These are phyloP conservation scores for Magnaporthiopsis poae DNA, from an alignment of 2,329 filamentous ascomycete species.

Conservation along the genomic window DNA sequence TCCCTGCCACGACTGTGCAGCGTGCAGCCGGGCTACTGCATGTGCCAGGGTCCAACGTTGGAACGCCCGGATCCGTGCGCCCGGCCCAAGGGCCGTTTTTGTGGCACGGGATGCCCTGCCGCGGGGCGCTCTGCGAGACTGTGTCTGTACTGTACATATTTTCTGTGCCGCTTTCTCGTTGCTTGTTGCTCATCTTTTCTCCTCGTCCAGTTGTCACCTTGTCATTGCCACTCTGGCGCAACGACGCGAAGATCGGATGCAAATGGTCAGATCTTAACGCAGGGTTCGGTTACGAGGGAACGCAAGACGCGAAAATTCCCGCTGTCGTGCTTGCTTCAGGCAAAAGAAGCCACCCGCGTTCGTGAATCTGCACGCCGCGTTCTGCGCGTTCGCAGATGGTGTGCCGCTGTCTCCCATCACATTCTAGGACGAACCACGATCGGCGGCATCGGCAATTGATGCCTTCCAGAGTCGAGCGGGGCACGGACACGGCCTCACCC, in stretches of 20 bases:
- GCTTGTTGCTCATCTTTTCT: background rate
- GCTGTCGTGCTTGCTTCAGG: no score
- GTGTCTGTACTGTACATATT: background rate
- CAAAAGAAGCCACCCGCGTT: no score
- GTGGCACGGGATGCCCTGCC: background rate
- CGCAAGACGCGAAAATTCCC: no score
- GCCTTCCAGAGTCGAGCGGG: background rate
- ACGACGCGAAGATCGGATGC: no score
- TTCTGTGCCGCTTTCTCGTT: background rate
- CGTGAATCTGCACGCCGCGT: background rate
- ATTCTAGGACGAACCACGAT: background rate
- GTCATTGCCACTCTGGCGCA: no score
- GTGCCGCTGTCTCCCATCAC: background rate
- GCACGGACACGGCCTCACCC: no score
- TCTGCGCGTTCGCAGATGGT: background rate
- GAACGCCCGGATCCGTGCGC: constrained; percentile 5
- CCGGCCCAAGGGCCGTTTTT: background rate
- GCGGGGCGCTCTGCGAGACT: background rate
- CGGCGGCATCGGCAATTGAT: background rate
- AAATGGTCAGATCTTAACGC: no score
- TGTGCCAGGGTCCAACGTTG: constrained; percentile 1
- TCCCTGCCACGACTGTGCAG: background rate
- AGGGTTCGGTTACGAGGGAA: background rate
- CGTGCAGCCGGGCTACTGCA: background rate
- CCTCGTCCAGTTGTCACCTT: no score